phyloP scores from a whole-genome alignment of 106 monocot species.

The Chionographis japonica region DNA sequence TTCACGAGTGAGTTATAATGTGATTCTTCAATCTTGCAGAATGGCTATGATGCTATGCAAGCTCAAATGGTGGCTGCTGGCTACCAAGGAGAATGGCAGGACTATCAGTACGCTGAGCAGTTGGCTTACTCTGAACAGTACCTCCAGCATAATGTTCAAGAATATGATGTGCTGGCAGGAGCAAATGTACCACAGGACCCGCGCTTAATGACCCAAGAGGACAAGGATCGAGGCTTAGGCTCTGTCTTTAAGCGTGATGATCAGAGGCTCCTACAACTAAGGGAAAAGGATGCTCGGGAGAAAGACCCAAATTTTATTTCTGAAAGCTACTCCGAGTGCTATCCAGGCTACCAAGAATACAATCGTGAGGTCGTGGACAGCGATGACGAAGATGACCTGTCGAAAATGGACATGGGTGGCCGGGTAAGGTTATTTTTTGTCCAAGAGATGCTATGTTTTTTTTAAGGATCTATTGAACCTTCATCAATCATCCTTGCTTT shows the following conservation, averaged over 20 bases:
- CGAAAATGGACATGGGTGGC: constrained; percentile 99
- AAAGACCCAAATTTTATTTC: constrained; percentile 97
- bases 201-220: constrained; percentile 87
- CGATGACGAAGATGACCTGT: constrained; percentile 91
- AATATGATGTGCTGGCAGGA: constrained; percentile 53
- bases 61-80: constrained; percentile 67
- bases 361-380: constrained; percentile 85
- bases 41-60: constrained; percentile 79
- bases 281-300: constrained; percentile 94
- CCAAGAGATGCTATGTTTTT: too few species aligned
- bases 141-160: constrained; percentile 61
- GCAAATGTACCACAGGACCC: constrained; percentile 52
- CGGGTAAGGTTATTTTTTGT: constrained; percentile 47
- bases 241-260: constrained; percentile 99
- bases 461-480: too few species aligned
- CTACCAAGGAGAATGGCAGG: constrained; percentile 84
- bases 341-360: constrained; percentile 97
- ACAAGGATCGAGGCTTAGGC: constrained; percentile 89
- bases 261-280: constrained; percentile 81
- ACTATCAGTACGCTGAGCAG: constrained; percentile 75
- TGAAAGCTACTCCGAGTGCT: constrained; percentile 98
- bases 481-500: too few species aligned
- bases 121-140: constrained; percentile 72
- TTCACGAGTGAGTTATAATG: background rate
- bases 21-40: constrained; percentile 34